Evolutionary conservation across 2,329 filamentous ascomycete genomes (phyloP).

Genomic region (Aspergillus ibericus): DNA sequence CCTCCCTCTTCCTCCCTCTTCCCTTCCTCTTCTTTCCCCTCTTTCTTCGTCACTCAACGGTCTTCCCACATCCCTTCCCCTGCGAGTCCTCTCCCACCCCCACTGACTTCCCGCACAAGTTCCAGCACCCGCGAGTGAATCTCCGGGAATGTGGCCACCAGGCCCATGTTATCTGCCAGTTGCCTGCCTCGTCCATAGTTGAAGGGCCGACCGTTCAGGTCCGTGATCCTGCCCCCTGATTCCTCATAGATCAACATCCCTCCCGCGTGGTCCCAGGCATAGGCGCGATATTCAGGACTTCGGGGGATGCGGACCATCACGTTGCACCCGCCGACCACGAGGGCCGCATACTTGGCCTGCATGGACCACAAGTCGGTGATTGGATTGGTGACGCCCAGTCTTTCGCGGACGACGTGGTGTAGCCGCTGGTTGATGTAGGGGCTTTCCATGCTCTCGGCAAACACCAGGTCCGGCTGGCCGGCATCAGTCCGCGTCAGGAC

Average conservation of each 20-base stretch:
- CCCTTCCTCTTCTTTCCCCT: not conserved
- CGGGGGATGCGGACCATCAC: slow-evolving; percentile 13
- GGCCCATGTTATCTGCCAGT: slow-evolving; percentile 7
- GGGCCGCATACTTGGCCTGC: slow-evolving; percentile 12
- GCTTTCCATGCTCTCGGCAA: slow-evolving; percentile 8
- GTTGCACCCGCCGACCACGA: slow-evolving; percentile 11
- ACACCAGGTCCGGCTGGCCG: not conserved
- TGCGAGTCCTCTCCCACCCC: not conserved
- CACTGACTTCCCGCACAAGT: not conserved
- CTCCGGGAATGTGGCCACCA: slow-evolving; percentile 8
- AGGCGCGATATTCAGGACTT: not conserved
- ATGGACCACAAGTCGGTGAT: slow-evolving; percentile 9
- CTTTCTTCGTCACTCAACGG: not conserved
- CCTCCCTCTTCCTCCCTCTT: not conserved
- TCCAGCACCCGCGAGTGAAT: slow-evolving; percentile 6
- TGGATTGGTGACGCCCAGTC: not conserved
- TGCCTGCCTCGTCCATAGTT: slow-evolving; percentile 5
- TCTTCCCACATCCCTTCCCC: not conserved
- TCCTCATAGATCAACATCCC: slow-evolving; percentile 13
- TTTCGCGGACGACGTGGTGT: slow-evolving; percentile 2
- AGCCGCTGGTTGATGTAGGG: not conserved
- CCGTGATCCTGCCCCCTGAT: slow-evolving; percentile 12
- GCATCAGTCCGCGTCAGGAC: not conserved
- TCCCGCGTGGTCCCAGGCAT: slow-evolving; percentile 11
- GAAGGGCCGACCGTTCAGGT: slow-evolving; percentile 10